Evolutionary conservation across 441 rosid genomes (phyloP).

Genomic region (Arabidopsis lyrata): DNA sequence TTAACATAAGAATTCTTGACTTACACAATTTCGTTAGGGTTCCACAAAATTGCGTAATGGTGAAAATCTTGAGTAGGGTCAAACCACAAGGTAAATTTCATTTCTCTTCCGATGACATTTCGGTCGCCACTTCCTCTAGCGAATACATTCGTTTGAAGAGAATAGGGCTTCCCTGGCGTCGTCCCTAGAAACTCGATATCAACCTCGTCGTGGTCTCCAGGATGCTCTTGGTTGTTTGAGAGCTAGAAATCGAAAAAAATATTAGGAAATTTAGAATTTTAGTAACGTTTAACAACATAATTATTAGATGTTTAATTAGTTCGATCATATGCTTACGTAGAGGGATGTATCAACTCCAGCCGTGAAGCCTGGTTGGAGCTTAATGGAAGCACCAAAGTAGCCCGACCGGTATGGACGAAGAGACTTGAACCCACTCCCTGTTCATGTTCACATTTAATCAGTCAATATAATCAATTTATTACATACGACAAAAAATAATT

Average conservation of each 20-base stretch:
- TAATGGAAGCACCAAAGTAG: conserved; percentile 66
- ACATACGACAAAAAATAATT: conserved; percentile 6
- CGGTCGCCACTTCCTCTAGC: conserved; percentile 77
- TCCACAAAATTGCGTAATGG: conserved; percentile 68
- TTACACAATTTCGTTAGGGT: conserved; percentile 61
- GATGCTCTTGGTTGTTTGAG: conserved; percentile 68
- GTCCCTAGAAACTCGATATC: conserved; percentile 81
- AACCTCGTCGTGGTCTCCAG: conserved; percentile 73
- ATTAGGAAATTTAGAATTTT: not conserved
- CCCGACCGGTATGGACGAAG: conserved; percentile 59
- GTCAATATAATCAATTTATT: not conserved
- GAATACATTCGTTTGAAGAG: conserved; percentile 71
- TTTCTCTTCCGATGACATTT: conserved; percentile 64
- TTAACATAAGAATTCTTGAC: conserved; percentile 28
- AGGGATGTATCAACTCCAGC: conserved; percentile 77
- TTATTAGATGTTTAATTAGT: not conserved
- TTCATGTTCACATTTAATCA: conserved; percentile 21
- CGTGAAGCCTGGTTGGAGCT: conserved; percentile 68
- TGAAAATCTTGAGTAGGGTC: conserved; percentile 74
- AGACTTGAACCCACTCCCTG: conserved; percentile 87
- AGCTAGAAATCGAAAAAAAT: conserved; percentile 50
- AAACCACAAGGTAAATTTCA: conserved; percentile 66
- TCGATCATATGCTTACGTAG: conserved; percentile 48
- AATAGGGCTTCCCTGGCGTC: conserved; percentile 63
- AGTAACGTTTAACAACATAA: not conserved